Evolutionary conservation across 345 rosid genomes (phyloP).

Genomic region (Eucalyptus erythrocorys): DNA sequence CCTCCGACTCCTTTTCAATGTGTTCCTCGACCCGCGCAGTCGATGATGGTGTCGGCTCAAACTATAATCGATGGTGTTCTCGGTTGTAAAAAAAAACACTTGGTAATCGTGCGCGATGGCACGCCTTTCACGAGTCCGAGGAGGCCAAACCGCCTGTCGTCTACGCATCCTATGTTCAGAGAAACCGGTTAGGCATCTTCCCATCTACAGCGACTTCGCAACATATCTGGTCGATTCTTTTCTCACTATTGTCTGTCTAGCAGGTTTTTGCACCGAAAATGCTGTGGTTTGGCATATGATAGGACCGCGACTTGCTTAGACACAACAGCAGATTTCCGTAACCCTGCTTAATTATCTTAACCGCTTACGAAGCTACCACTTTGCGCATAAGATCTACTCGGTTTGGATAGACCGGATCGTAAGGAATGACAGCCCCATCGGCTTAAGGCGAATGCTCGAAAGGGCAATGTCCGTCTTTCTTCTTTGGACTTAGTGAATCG

Average conservation of each 20-base stretch:
- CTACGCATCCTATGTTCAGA: not conserved
- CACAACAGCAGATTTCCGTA: not conserved
- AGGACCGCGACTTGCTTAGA: not conserved
- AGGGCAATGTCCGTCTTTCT: not conserved
- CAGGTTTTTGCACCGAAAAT: not conserved
- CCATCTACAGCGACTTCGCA: not conserved
- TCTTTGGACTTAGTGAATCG: not conserved
- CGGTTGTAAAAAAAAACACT: not conserved
- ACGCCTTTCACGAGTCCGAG: not conserved
- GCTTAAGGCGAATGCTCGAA: not conserved
- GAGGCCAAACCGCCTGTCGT: not conserved
- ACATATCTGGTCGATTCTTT: not conserved
- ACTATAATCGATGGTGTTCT: not conserved
- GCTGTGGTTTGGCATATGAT: not conserved
- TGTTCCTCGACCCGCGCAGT: not conserved
- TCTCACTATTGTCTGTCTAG: not conserved
- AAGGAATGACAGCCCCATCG: not conserved
- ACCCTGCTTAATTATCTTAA: not conserved
- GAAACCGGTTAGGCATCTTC: not conserved
- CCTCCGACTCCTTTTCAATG: not conserved
- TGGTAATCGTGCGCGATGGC: not conserved
- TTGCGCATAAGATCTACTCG: not conserved
- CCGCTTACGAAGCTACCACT: not conserved
- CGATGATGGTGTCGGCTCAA: not conserved
- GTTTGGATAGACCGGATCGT: not conserved